Evolutionary conservation across 2,329 filamentous ascomycete genomes (phyloP).

Genomic region (Myotisia sp.): DNA sequence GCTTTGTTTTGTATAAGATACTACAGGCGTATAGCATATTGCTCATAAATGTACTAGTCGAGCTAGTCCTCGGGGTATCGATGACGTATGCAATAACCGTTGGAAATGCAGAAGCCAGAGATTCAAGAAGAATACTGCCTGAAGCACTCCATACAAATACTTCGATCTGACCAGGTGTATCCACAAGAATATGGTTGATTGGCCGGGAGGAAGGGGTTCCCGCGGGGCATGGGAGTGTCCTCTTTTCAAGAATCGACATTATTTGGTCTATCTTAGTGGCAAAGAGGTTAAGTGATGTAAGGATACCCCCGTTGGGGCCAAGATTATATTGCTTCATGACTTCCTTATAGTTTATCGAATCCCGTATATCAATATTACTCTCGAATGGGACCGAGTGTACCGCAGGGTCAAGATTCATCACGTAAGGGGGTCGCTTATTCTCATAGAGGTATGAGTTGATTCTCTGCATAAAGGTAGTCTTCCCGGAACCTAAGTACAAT

Average conservation of each 20-base stretch:
- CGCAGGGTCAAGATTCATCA: constrained; percentile 92
- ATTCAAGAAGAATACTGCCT: constrained; percentile 84
- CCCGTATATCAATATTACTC: constrained; percentile 95
- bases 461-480: constrained; percentile 99
- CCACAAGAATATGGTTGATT: constrained; percentile 75
- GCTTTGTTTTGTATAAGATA: constrained; percentile 95
- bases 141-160: constrained; percentile 98
- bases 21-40: constrained; percentile 99
- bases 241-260: constrained; percentile 75
- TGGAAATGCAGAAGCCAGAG: constrained; percentile 82
- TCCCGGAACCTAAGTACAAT: constrained; percentile 57
- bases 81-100: constrained; percentile 97
- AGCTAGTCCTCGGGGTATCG: constrained; percentile 84
- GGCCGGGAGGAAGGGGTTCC: constrained; percentile 40
- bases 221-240: constrained; percentile 42
- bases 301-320: constrained; percentile 88
- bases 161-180: constrained; percentile 95
- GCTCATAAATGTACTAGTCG: constrained; percentile 96
- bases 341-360: constrained; percentile 98
- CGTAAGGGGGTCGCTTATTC: constrained; percentile 70
- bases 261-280: constrained; percentile 97
- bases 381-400: constrained; percentile 90
- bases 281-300: constrained; percentile 91
- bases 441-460: constrained; percentile 86
- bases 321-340: constrained; percentile 99